phyloP scores from a whole-genome alignment of 495 filamentous ascomycete genomes.

The Penicillium fimorum region DNA sequence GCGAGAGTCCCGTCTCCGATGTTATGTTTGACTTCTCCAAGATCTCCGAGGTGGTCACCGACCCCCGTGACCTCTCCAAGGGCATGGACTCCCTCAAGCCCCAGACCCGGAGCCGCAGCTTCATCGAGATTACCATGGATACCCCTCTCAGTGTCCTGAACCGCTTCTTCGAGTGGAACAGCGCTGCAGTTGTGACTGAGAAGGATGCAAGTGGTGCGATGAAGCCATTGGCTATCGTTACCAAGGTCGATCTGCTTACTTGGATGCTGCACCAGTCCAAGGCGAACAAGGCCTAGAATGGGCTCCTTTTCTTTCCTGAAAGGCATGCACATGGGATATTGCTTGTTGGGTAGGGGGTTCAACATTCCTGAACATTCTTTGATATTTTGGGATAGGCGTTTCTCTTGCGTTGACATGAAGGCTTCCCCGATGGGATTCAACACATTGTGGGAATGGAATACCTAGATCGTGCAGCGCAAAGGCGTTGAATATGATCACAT shows the following conservation, averaged over 20 bases:
- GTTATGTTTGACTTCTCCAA: conserved; percentile 95
- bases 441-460: conserved; percentile 14
- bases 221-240: conserved; percentile 86
- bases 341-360: conserved; percentile 22
- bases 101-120: conserved; percentile 57
- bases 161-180: conserved; percentile 97
- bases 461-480: conserved; percentile 19
- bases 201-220: conserved; percentile 54
- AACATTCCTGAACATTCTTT: conserved; percentile 22
- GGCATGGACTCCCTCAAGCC: conserved; percentile 15
- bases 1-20: conserved; percentile 69
- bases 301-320: conserved; percentile 3
- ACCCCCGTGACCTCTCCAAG: conserved; percentile 61
- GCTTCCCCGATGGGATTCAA: conserved; percentile 20
- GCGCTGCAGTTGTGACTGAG: conserved; percentile 90
- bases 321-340: conserved; percentile 12
- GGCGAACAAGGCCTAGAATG: conserved; percentile 19
- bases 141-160: conserved; percentile 81
- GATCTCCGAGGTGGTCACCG: conserved; percentile 83
- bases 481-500: conserved; percentile 9
- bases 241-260: conserved; percentile 93
- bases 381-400: conserved; percentile 21
- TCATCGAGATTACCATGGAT: conserved; percentile 89
- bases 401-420: conserved; percentile 9
- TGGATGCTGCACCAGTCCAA: conserved; percentile 78